phyloP scores from a whole-genome alignment of 768 basidiomycete species.

The Brasilioporus rufonigricans region DNA sequence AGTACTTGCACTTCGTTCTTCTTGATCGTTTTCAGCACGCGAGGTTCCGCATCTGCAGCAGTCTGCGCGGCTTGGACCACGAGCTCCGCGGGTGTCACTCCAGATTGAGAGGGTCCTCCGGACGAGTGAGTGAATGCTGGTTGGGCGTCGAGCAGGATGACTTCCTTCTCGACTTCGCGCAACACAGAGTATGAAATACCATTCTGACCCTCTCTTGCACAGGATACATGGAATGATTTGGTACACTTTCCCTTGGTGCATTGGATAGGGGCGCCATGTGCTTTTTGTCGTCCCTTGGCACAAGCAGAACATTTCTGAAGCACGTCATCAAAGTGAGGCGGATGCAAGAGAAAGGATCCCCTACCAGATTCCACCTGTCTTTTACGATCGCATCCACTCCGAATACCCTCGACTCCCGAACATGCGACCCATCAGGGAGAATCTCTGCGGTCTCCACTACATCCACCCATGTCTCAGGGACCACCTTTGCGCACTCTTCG shows the following conservation, averaged over 20 bases:
- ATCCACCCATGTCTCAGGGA: conserved; percentile 94
- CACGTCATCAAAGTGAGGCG: not conserved
- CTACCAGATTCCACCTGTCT: conserved; percentile 89
- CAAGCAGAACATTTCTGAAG: conserved; percentile 90
- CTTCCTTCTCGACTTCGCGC: conserved; percentile 79
- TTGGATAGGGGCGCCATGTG: conserved; percentile 82
- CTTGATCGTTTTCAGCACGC: conserved; percentile 63
- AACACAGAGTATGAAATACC: conserved; percentile 60
- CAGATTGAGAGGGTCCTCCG: conserved; percentile 3
- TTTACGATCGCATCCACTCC: conserved; percentile 88
- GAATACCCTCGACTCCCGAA: conserved; percentile 58
- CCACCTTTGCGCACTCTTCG: conserved; percentile 70
- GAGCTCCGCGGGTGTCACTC: not conserved
- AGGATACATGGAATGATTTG: conserved; percentile 91
- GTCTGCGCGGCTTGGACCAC: not conserved
- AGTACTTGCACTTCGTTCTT: conserved; percentile 74
- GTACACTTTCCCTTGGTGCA: conserved; percentile 94
- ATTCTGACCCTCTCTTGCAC: conserved; percentile 58
- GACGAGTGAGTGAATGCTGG: conserved; percentile 4
- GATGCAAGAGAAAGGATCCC: conserved; percentile 24
- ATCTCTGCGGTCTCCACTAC: conserved; percentile 44
- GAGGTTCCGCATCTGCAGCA: conserved; percentile 14
- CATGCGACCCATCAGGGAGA: conserved; percentile 30
- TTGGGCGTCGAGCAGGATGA: conserved; percentile 55
- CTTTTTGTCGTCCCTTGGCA: conserved; percentile 60